Conservation (phyloP, 208 protist species). For the Porcisia hertigi region DNA sequence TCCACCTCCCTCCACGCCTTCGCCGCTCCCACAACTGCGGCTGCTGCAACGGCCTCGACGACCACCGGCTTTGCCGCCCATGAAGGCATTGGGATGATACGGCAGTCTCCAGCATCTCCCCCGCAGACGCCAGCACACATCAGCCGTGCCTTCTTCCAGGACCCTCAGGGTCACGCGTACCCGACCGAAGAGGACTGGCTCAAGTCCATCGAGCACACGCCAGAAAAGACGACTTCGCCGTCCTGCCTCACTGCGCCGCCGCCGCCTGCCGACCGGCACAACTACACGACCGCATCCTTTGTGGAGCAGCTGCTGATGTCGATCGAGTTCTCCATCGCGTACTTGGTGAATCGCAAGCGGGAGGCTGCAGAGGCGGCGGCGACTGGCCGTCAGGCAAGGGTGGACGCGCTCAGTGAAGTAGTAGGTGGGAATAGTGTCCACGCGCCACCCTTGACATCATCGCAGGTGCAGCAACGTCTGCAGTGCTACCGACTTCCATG, state of each 20-base stretch:
- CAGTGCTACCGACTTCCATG: slow-evolving; percentile 8
- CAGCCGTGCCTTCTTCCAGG: slow-evolving; percentile 19
- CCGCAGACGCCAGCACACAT: slow-evolving; percentile 24
- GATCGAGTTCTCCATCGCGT: slow-evolving; percentile 24
- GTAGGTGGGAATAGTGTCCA: background rate
- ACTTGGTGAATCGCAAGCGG: slow-evolving; percentile 1
- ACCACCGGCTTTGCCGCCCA: background rate
- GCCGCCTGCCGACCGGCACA: background rate
- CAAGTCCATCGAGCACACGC: background rate
- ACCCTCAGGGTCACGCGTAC: background rate
- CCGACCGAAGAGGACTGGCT: background rate
- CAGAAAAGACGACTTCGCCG: too few species aligned
- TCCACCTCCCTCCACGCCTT: background rate
- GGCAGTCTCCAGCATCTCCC: background rate
- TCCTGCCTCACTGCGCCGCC: background rate
- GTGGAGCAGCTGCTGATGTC: slow-evolving; percentile 27
- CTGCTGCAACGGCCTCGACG: background rate
- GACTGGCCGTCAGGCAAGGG: background rate
- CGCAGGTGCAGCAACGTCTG: background rate
- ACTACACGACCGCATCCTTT: slow-evolving; percentile 7
- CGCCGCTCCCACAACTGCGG: background rate
- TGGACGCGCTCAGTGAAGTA: background rate
- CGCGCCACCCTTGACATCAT: slow-evolving; percentile 1
- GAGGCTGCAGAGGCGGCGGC: background rate
- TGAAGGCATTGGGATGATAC: background rate